Evolutionary conservation across 805 yeast species (phyloP).

Genomic region (Hanseniaspora opuntiae): DNA sequence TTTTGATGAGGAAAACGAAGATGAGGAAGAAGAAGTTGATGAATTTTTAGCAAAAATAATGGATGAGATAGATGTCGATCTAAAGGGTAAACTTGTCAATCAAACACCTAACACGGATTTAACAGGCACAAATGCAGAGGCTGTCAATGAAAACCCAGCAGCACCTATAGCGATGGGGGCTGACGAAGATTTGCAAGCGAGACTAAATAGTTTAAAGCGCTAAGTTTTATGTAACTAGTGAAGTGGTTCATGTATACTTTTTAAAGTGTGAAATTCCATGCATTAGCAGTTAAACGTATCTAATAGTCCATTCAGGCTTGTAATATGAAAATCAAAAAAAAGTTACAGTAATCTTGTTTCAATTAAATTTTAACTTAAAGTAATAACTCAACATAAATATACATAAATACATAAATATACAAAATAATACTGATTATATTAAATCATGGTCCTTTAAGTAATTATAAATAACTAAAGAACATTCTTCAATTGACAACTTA

Average conservation of each 20-base stretch:
- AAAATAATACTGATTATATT: neutral
- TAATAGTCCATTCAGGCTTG: neutral
- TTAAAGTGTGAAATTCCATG: too few relatives aligned
- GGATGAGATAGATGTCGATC: constrained; percentile 90
- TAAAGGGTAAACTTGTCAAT: constrained; percentile 36
- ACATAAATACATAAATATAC: neutral
- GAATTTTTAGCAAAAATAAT: constrained; percentile 81
- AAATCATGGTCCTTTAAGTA: constrained; percentile 45
- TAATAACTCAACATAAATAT: neutral
- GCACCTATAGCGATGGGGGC: constrained; percentile 45
- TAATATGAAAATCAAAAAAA: too few relatives aligned
- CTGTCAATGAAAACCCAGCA: constrained; percentile 18
- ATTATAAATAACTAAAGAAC: constrained; percentile 57
- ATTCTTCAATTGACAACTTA: constrained; percentile 59
- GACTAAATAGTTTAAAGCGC: constrained; percentile 69
- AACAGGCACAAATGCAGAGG: neutral
- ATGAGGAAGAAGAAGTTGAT: constrained; percentile 78
- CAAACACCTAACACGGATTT: constrained; percentile 31
- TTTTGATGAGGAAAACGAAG: constrained; percentile 72
- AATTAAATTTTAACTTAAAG: neutral
- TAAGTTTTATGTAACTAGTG: neutral
- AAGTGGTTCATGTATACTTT: too few relatives aligned
- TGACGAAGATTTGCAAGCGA: constrained; percentile 80
- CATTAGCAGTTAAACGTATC: neutral
- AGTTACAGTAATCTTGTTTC: too few relatives aligned